A percentile compares a stretch with the other conserved stretches of the same genome.
Conservation (phyloP, 2,329 filamentous ascomycete genomes). For the Elsinoe australis region DNA sequence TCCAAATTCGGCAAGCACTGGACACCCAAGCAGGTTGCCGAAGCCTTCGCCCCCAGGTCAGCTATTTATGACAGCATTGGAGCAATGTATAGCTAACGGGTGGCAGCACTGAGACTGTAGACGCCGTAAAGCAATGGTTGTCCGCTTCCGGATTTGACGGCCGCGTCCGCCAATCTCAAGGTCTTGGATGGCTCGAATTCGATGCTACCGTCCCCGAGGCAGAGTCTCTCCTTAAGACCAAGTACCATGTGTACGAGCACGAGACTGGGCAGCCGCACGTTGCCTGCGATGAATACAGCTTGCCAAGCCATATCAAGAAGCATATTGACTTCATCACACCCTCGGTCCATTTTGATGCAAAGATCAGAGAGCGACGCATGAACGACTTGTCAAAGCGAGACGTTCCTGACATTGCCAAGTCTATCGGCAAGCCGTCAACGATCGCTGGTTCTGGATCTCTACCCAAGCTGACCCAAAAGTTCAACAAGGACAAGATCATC, state of each 20-base stretch:
- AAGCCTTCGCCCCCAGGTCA: slow-evolving; percentile 37
- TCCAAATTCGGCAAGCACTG: slow-evolving; percentile 38
- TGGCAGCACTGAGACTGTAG: slow-evolving; percentile 37
- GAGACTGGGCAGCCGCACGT: slow-evolving; percentile 30
- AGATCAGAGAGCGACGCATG: slow-evolving; percentile 24
- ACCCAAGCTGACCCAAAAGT: slow-evolving; percentile 17
- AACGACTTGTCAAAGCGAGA: slow-evolving; percentile 23
- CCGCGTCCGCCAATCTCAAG: slow-evolving; percentile 44
- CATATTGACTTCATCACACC: slow-evolving; percentile 35
- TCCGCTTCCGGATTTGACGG: slow-evolving; percentile 44
- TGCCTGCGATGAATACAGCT: slow-evolving; percentile 35
- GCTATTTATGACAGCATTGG: neutral
- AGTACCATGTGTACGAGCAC: slow-evolving; percentile 48
- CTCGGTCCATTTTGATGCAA: slow-evolving; percentile 36
- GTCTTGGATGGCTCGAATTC: slow-evolving; percentile 49
- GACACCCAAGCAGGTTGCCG: slow-evolving; percentile 37
- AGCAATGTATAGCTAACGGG: slow-evolving; percentile 18
- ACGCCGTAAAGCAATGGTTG: slow-evolving; percentile 50
- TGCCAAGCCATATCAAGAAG: slow-evolving; percentile 26
- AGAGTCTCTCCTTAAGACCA: slow-evolving; percentile 46
- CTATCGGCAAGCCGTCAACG: slow-evolving; percentile 24
- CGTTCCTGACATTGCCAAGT: slow-evolving; percentile 21
- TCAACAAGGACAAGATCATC: slow-evolving; percentile 23
- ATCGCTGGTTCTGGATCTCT: slow-evolving; percentile 15
- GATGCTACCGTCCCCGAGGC: slow-evolving; percentile 48